Evolutionary conservation across 2,329 filamentous ascomycete genomes (phyloP).

Genomic region (Fragosphaeria purpurea): DNA sequence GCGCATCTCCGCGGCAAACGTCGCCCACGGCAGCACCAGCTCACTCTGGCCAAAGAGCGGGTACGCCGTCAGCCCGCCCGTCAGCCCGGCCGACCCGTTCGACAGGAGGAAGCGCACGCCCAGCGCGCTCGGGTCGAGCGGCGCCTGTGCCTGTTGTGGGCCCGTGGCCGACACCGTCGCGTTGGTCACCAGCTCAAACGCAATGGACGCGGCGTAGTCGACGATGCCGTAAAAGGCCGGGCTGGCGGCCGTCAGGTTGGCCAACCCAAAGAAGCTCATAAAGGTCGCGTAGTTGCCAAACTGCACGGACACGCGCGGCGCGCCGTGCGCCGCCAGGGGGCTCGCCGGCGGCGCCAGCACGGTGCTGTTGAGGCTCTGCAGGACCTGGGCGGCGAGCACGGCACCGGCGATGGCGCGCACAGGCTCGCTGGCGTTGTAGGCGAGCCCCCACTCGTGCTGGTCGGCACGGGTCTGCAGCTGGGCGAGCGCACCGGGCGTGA

Average conservation of each 20-base stretch:
- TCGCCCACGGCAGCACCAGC: constrained; percentile 52
- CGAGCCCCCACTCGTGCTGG: constrained; percentile 70
- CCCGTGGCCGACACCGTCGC: constrained; percentile 28
- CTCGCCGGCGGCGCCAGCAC: constrained; percentile 22
- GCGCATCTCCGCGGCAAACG: constrained; percentile 54
- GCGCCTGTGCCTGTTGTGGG: constrained; percentile 22
- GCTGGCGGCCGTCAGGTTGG: constrained; percentile 39
- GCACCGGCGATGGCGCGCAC: constrained; percentile 48
- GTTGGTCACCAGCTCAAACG: constrained; percentile 60
- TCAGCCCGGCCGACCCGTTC: constrained; percentile 44
- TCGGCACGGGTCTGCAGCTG: constrained; percentile 67
- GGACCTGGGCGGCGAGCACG: constrained; percentile 46
- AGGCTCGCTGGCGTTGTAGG: constrained; percentile 66
- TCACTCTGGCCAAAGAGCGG: constrained; percentile 51
- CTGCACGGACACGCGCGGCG: constrained; percentile 39
- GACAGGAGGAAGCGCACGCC: constrained; percentile 51
- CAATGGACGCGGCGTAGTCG: constrained; percentile 77
- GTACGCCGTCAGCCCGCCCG: constrained; percentile 39
- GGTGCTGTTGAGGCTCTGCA: constrained; percentile 43
- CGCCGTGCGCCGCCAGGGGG: constrained; percentile 18
- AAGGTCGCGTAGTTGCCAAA: constrained; percentile 54
- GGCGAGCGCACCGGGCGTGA: constrained; percentile 48
- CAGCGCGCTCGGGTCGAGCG: constrained; percentile 30
- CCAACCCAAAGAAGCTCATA: constrained; percentile 53
- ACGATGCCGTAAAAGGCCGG: constrained; percentile 63